Conservation (phyloP, 2,329 filamentous ascomycete species). For the Talaromyces sp. region DNA sequence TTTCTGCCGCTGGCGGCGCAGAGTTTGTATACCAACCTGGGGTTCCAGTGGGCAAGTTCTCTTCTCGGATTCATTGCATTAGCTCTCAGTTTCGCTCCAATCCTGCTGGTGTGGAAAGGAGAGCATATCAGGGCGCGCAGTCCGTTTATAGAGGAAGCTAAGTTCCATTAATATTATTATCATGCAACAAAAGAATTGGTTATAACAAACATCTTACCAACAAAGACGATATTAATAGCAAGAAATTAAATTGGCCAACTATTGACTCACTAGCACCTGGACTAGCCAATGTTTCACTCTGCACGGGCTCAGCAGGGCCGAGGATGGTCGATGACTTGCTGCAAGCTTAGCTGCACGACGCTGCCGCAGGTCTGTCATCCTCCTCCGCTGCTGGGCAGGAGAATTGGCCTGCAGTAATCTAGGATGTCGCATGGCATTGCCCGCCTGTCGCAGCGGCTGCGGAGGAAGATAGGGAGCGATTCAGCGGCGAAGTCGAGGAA, state of each 20-base stretch:
- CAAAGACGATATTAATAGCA: background rate
- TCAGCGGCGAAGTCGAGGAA: background rate
- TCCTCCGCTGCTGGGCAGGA: background rate
- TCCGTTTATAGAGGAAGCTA: conserved; percentile 15
- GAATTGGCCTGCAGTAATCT: background rate
- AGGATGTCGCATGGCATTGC: background rate
- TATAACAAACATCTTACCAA: background rate
- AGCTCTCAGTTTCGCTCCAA: conserved; percentile 29
- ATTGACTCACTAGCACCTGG: background rate
- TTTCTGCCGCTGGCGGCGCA: conserved; percentile 39
- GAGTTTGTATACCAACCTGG: conserved; percentile 30
- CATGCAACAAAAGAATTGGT: background rate
- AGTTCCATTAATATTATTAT: background rate
- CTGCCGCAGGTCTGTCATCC: background rate
- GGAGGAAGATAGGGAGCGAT: background rate
- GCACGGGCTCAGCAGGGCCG: background rate
- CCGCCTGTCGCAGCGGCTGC: background rate
- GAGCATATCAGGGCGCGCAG: conserved; percentile 26
- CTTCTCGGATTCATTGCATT: conserved; percentile 36
- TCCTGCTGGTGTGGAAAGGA: conserved; percentile 33
- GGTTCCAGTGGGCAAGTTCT: conserved; percentile 36
- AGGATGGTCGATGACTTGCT: background rate
- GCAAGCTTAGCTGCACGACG: background rate
- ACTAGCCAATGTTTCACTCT: background rate
- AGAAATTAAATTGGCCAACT: background rate